Conservation (phyloP, 345 rosid species). For the Salix koriyanagi region DNA sequence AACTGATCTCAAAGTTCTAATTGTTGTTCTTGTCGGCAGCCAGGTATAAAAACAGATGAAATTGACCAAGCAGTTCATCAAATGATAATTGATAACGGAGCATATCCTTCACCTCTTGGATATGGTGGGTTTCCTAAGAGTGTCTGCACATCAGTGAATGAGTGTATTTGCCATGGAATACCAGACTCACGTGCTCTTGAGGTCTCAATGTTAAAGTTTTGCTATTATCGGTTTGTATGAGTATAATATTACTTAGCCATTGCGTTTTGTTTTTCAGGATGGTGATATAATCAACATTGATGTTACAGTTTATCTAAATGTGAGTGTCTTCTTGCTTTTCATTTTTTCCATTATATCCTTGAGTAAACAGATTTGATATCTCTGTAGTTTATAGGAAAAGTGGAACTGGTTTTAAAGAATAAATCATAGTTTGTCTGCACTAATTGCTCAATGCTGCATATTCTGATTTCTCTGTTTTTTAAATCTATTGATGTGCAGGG, state of each 20-base stretch:
- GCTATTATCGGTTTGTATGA: background rate
- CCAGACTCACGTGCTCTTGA: slow-evolving; percentile 85
- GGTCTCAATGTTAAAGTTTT: slow-evolving; percentile 34
- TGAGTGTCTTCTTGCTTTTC: slow-evolving; percentile 30
- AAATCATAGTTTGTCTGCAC: background rate
- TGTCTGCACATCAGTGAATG: slow-evolving; percentile 94
- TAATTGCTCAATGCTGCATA: background rate
- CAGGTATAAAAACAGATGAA: slow-evolving; percentile 83
- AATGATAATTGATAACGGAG: slow-evolving; percentile 89
- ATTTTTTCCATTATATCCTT: background rate
- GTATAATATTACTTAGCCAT: background rate
- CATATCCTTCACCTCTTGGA: slow-evolving; percentile 95
- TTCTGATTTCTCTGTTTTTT: background rate
- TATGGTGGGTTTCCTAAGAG: slow-evolving; percentile 97
- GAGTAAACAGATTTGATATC: background rate
- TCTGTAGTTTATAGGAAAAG: background rate
- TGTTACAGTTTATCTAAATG: slow-evolving; percentile 81
- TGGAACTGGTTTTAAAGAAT: background rate
- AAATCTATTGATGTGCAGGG: slow-evolving; percentile 43
- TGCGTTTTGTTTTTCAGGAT: slow-evolving; percentile 43
- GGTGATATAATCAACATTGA: slow-evolving; percentile 93
- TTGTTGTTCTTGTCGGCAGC: slow-evolving; percentile 51
- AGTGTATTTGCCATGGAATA: slow-evolving; percentile 97
- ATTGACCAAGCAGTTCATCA: slow-evolving; percentile 88
- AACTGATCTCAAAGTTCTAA: slow-evolving; percentile 17